Evolutionary conservation across 768 basidiomycete genomes (phyloP), one percentile per base, ranked within the genome.

Genomic region (Lentinula raphanica): DNA sequence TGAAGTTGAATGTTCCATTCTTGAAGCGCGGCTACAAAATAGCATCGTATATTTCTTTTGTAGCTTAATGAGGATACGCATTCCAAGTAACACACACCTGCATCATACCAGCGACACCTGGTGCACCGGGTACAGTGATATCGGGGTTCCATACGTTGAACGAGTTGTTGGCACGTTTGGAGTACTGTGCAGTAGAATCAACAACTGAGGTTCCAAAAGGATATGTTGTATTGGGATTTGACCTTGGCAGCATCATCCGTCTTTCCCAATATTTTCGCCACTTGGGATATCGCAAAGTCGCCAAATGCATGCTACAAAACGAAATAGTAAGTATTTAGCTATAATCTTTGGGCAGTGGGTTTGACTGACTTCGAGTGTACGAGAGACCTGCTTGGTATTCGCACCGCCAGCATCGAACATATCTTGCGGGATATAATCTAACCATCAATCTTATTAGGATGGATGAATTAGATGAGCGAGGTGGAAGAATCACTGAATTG

Each of bases 221-320:
- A 13, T 39, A 23, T 38, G 49, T 35, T 31, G 13, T 19, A 25
- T 29, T 36, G 17, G 42, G 19, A 0, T 15, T 2, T 61, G 23
- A 83, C 85, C 75, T 86, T 86, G 31, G 66, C 63, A 13, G 70
- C 76, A 65, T 86, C 85, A 7, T 68, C 71, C 0, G 70, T 70
- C 56, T 79, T 80, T 23, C 79, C 80, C 2, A 87, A 71, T 4
- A 75, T 60, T 60, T 80, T 83, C 0, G 85, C 80, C 2, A 86
- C 85, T 71, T 86, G 85, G 1, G 84, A 81, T 50, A 87, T 81
- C 2, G 80, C 69, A 62, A 87, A 87, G 61, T 87, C 85, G 55
- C 78, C 78, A 66, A 87, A 87, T 1, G 85, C 76, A 62, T 86
- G 76, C 85, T 86, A 56, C 23, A 8, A 6, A 27, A 3, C 12